phyloP scores from a whole-genome alignment of 2,329 filamentous ascomycete species.

The Ophiostoma ulmi region DNA sequence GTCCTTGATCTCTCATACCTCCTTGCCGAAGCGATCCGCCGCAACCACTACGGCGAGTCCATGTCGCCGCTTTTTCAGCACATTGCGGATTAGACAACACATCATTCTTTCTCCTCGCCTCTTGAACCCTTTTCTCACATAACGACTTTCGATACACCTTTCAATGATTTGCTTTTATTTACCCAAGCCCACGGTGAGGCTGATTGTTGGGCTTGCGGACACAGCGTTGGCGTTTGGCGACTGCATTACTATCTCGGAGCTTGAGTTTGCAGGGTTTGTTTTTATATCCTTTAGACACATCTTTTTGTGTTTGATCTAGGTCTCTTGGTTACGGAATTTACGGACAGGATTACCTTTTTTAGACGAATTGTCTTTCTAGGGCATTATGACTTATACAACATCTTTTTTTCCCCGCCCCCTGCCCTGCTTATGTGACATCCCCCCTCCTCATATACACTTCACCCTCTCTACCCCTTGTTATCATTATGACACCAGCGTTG shows the following conservation, averaged over 20 bases:
- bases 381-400: constrained; percentile 18
- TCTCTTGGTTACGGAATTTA: constrained; percentile 9
- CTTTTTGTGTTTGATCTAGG: neutral
- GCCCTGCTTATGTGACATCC: neutral
- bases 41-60: constrained; percentile 93
- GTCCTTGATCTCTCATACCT: constrained; percentile 85
- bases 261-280: constrained; percentile 17
- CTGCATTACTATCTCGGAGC: constrained; percentile 1
- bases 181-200: neutral
- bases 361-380: constrained; percentile 10
- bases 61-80: constrained; percentile 67
- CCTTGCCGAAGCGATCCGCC: constrained; percentile 83
- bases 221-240: constrained; percentile 22
- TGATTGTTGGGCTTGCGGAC: neutral
- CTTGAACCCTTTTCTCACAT: neutral
- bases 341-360: constrained; percentile 5
- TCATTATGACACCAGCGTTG: constrained; percentile 56
- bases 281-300: constrained; percentile 4
- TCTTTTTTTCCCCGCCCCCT: neutral
- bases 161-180: constrained; percentile 9
- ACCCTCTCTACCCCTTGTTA: neutral
- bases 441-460: neutral
- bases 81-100: constrained; percentile 46
- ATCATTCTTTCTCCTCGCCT: neutral
- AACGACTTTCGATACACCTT: constrained; percentile 11